Conservation (phyloP, 225 moss, liverwort and hornwort species). For the Neckera pumila region DNA sequence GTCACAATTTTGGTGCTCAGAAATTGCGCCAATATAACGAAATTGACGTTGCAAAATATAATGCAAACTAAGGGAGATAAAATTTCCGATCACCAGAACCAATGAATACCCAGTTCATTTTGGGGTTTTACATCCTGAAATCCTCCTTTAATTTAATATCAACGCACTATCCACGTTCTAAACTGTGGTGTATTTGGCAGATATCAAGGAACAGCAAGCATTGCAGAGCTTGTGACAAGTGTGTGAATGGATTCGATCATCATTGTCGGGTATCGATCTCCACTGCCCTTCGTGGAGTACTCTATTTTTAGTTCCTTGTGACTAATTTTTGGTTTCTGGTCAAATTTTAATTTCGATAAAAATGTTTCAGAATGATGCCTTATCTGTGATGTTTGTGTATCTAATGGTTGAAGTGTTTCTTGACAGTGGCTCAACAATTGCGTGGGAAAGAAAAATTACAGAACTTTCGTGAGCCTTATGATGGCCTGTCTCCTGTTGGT, state of each 20-base stretch:
- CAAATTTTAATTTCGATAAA: neutral
- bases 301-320: neutral
- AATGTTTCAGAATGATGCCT: neutral
- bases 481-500: constrained; percentile 76
- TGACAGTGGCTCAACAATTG: constrained; percentile 96
- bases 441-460: constrained; percentile 84
- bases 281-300: neutral
- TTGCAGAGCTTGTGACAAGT: constrained; percentile 95
- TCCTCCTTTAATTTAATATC: neutral
- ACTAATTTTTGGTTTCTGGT: neutral
- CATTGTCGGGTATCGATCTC: constrained; percentile 64
- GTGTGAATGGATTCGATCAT: constrained; percentile 88
- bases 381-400: neutral
- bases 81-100: neutral
- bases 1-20: neutral
- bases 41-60: neutral
- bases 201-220: constrained; percentile 95
- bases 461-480: constrained; percentile 76
- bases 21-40: neutral
- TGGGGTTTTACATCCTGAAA: neutral
- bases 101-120: neutral
- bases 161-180: neutral
- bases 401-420: neutral
- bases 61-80: neutral
- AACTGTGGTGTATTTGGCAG: constrained; percentile 24